A percentile compares a stretch with the other conserved stretches of the same genome.
Evolutionary conservation across 495 filamentous ascomycete species (phyloP).

Genomic region (Hypoxylon trugodes): DNA sequence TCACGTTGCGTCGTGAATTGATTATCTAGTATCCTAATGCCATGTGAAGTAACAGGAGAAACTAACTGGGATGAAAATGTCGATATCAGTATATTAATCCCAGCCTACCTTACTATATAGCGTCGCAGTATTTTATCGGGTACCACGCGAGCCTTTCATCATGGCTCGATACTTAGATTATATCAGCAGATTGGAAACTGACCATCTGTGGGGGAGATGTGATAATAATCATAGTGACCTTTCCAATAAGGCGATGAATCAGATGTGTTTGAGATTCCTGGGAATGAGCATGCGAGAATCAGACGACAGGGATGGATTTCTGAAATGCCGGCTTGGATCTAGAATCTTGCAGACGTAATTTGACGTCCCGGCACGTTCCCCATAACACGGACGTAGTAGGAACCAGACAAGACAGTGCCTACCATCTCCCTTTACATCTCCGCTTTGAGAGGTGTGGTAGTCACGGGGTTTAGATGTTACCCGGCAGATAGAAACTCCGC

Average conservation of each 20-base stretch:
- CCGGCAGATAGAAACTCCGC: slow-evolving; percentile 25
- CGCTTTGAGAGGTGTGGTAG: not conserved
- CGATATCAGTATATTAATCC: too few relatives aligned
- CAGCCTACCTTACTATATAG: too few relatives aligned
- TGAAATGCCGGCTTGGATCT: slow-evolving; percentile 24
- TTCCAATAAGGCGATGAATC: not conserved
- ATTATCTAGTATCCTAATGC: too few relatives aligned
- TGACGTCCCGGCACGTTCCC: slow-evolving; percentile 10
- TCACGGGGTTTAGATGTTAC: not conserved
- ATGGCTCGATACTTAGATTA: slow-evolving; percentile 19
- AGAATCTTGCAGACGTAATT: slow-evolving; percentile 12
- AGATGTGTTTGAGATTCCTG: slow-evolving; percentile 1
- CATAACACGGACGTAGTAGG: not conserved
- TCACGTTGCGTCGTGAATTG: too few relatives aligned
- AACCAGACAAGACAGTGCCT: not conserved
- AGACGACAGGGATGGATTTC: slow-evolving; percentile 10
- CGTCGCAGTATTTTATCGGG: not conserved
- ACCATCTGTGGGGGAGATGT: not conserved
- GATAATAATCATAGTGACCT: not conserved
- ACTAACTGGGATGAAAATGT: too few relatives aligned
- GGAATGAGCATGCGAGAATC: slow-evolving; percentile 7
- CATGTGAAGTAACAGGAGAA: too few relatives aligned
- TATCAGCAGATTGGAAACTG: slow-evolving; percentile 21
- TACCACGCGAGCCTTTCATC: slow-evolving; percentile 1
- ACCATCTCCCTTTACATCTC: not conserved